Percentiles rank a stretch among this genome's conserved stretches.
phyloP scores from a whole-genome alignment of 1,284 basidiomycete genomes.

The Cerrena zonata region DNA sequence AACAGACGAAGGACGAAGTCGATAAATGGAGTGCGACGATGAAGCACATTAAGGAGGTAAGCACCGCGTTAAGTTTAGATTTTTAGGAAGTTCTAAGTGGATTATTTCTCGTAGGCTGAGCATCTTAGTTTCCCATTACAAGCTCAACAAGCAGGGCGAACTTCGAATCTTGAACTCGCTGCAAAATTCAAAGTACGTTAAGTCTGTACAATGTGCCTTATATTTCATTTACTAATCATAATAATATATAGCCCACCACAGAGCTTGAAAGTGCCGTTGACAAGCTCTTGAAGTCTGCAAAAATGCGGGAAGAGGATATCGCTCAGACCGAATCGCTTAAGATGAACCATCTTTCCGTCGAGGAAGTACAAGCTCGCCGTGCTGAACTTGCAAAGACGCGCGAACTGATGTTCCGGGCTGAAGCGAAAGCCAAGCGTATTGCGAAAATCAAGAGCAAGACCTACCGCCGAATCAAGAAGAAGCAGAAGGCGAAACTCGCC shows the following conservation, averaged over 20 bases:
- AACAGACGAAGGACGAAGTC: constrained; percentile 86
- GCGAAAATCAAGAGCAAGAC: constrained; percentile 96
- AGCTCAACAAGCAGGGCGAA: constrained; percentile 47
- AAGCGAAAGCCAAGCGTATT: constrained; percentile 84
- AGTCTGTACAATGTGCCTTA: too few species aligned
- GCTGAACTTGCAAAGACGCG: constrained; percentile 82
- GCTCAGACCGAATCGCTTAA: constrained; percentile 74
- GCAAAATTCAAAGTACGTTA: constrained; percentile 73
- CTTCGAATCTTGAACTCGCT: constrained; percentile 73
- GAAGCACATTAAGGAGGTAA: constrained; percentile 76
- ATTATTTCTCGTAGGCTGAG: constrained; percentile 64
- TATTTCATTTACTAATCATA: too few species aligned
- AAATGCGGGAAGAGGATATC: constrained; percentile 77
- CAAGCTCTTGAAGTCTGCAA: constrained; percentile 68
- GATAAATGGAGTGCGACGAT: constrained; percentile 92
- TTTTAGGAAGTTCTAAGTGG: too few species aligned
- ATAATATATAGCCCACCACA: constrained; percentile 71
- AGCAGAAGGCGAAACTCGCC: constrained; percentile 60
- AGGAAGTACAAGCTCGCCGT: constrained; percentile 78
- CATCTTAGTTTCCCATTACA: constrained; percentile 90
- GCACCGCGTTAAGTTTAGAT: constrained; percentile 8
- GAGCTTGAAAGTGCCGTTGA: constrained; percentile 77
- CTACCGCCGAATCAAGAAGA: constrained; percentile 81
- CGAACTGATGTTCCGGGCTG: constrained; percentile 90
- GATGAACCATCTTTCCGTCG: constrained; percentile 74